phyloP scores from a whole-genome alignment of 1,284 basidiomycete genomes.

The Ustilago cynodontis region DNA sequence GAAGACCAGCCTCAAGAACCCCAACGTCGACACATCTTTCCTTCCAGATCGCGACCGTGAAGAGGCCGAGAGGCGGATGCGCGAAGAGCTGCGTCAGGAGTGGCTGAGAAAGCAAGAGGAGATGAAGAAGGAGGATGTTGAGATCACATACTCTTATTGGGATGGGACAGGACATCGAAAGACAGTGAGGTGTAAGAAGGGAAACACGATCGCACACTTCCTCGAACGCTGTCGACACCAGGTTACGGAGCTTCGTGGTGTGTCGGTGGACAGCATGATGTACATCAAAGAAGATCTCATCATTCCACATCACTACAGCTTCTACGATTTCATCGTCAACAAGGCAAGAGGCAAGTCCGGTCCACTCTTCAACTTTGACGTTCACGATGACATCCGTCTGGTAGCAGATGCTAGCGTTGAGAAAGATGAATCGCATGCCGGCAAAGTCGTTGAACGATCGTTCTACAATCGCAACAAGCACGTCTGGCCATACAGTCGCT shows the following conservation, averaged over 20 bases:
- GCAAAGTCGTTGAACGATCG: constrained; percentile 93
- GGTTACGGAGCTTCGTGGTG: constrained; percentile 88
- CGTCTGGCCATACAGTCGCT: constrained; percentile 86
- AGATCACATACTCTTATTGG: constrained; percentile 96
- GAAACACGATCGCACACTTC: constrained; percentile 89
- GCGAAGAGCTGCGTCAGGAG: constrained; percentile 88
- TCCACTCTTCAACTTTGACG: constrained; percentile 98
- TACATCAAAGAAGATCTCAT: constrained; percentile 80
- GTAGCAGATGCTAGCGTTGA: constrained; percentile 95
- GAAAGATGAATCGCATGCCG: constrained; percentile 98
- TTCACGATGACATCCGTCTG: constrained; percentile 96
- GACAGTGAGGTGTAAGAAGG: constrained; percentile 95
- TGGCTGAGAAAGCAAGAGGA: constrained; percentile 91
- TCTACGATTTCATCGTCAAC: constrained; percentile 98
- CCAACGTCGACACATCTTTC: constrained; percentile 96
- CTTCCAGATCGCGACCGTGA: constrained; percentile 96
- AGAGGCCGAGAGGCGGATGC: constrained; percentile 85
- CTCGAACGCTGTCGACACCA: constrained; percentile 92
- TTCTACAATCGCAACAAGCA: constrained; percentile 98
- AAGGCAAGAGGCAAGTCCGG: constrained; percentile 98
- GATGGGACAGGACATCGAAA: constrained; percentile 97
- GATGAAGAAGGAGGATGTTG: constrained; percentile 88
- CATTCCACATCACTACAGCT: constrained; percentile 85
- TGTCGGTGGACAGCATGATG: constrained; percentile 96
- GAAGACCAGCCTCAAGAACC: constrained; percentile 84